These are phyloP conservation scores for Solanum chaucha DNA, from an alignment of 257 asterid species.

Conservation along the genomic window DNA sequence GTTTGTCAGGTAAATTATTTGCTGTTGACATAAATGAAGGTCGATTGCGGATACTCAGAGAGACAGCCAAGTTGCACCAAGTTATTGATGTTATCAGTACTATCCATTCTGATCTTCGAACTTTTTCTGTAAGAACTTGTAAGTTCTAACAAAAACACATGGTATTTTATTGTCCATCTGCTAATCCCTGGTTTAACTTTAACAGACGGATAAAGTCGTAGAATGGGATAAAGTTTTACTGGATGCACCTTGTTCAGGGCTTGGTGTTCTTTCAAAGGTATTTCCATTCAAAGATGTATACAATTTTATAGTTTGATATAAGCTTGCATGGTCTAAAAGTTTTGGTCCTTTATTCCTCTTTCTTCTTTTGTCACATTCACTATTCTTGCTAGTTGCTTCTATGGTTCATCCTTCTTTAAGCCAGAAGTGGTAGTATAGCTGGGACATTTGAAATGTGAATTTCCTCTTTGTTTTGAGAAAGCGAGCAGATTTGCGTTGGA, in stretches of 20 bases:
- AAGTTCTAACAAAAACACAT: background rate
- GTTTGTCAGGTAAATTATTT: conserved; percentile 51
- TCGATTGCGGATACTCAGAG: conserved; percentile 78
- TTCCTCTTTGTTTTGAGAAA: conserved; percentile 15
- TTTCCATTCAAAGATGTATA: background rate
- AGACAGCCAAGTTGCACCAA: conserved; percentile 70
- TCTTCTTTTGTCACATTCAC: background rate
- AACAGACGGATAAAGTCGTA: conserved; percentile 32
- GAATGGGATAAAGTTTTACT: conserved; percentile 81
- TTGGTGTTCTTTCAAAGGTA: conserved; percentile 95
- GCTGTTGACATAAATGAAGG: conserved; percentile 82
- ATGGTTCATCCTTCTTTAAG: background rate
- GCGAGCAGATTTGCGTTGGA: conserved; percentile 99
- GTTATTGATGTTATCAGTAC: conserved; percentile 46
- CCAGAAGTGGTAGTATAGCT: background rate
- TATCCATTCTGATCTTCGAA: conserved; percentile 67
- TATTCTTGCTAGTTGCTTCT: background rate
- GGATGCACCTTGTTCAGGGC: conserved; percentile 95
- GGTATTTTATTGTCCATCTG: background rate
- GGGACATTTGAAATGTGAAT: background rate
- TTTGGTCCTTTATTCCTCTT: background rate
- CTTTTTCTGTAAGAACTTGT: conserved; percentile 41
- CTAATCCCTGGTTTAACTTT: background rate
- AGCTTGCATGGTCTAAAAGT: background rate
- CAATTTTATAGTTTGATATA: background rate